These are phyloP conservation scores for Anthracocystis setariae DNA, from an alignment of 1,284 basidiomycete species.

Conservation along the genomic window DNA sequence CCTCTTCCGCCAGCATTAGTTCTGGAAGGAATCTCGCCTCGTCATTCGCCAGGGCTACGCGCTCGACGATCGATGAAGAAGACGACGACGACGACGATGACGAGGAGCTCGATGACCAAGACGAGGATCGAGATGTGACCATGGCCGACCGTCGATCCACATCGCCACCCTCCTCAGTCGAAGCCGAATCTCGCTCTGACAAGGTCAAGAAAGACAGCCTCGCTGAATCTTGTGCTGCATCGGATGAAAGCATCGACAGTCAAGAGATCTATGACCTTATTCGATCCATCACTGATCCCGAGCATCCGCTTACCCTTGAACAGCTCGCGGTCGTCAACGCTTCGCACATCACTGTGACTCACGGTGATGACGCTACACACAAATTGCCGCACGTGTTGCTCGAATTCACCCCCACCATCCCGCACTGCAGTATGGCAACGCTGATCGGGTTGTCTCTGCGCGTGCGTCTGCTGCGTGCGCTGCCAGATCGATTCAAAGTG, in stretches of 20 bases:
- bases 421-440: slow-evolving; percentile 97
- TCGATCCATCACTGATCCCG: slow-evolving; percentile 91
- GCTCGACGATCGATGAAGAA: slow-evolving; percentile 31
- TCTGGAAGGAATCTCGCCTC: slow-evolving; percentile 71
- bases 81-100: slow-evolving; percentile 69
- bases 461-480: slow-evolving; percentile 85
- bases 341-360: slow-evolving; percentile 80
- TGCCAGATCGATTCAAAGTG: slow-evolving; percentile 92
- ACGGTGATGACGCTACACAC: slow-evolving; percentile 45
- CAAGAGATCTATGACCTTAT: slow-evolving; percentile 75
- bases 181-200: not conserved
- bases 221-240: not conserved
- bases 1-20: not conserved
- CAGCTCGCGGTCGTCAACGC: slow-evolving; percentile 94
- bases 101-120: slow-evolving; percentile 12
- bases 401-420: slow-evolving; percentile 86
- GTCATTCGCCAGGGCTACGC: slow-evolving; percentile 53
- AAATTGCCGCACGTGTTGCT: slow-evolving; percentile 72
- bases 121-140: slow-evolving; percentile 21
- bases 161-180: slow-evolving; percentile 13
- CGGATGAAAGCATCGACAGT: slow-evolving; percentile 52
- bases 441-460: slow-evolving; percentile 94
- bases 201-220: not conserved
- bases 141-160: slow-evolving; percentile 5
- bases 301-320: slow-evolving; percentile 94